Evolutionary conservation across 768 basidiomycete genomes (phyloP).

Genomic region (Suillus cothurnatus): DNA sequence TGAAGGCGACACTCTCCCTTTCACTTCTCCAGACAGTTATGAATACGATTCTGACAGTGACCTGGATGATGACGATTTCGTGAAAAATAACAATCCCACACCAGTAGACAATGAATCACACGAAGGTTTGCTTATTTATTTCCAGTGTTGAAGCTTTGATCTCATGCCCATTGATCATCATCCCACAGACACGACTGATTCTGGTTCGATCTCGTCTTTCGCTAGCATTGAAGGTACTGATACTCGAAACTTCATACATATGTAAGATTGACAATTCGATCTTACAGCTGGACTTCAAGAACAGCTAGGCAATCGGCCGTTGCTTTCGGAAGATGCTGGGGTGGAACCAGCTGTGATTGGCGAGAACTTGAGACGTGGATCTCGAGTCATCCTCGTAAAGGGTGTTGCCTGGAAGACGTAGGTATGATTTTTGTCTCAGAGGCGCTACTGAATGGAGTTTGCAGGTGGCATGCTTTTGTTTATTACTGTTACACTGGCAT

Average conservation of each 20-base stretch:
- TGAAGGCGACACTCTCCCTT: background rate
- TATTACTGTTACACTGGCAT: conserved; percentile 14
- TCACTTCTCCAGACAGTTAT: background rate
- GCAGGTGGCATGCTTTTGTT: conserved; percentile 12
- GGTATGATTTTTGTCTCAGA: background rate
- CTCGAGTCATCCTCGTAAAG: conserved; percentile 10
- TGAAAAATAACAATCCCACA: background rate
- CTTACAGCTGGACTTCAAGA: background rate
- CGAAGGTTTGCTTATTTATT: background rate
- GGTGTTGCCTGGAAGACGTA: conserved; percentile 13
- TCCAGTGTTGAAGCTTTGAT: background rate
- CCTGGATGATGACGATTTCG: background rate
- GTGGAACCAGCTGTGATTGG: background rate
- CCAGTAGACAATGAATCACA: background rate
- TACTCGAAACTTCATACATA: too few species aligned
- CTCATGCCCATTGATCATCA: background rate
- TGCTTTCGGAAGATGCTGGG: background rate
- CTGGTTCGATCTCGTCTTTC: background rate
- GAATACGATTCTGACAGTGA: background rate
- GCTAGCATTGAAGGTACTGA: conserved; percentile 8
- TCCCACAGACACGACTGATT: background rate
- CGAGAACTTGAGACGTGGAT: background rate
- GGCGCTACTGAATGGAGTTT: background rate
- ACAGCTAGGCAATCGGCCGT: background rate
- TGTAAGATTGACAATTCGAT: background rate